Evolutionary conservation across 345 rosid species (phyloP), one percentile per base, ranked within the genome.

Genomic region (Abelmoschus esculentus): DNA sequence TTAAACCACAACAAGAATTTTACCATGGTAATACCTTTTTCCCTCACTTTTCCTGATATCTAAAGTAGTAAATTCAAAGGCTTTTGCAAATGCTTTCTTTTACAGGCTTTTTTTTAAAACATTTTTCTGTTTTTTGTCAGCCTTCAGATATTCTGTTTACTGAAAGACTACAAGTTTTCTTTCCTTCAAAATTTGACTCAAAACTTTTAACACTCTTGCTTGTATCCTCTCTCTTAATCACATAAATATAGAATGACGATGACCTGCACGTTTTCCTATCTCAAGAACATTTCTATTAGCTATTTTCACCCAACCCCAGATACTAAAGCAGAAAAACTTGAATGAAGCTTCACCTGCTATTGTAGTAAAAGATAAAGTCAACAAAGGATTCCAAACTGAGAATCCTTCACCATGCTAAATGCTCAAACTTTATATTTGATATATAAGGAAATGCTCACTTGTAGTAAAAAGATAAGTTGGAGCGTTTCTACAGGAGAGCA

Each of bases 261-360:
- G 56, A 18, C 17, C 59, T 54, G 31, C 26, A 18, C 47, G 32
- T 63, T 62, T 62, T 62, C 44, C 61, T 71, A 50, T 40, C 22
- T 31, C 61, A 71, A 32, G 52, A 26, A 60, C 40, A 49, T 49
- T 36, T 55, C 34, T 70, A 62, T 52, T 11, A 26, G 66, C 19
- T 32, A 62, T 77, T 70, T 66, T 49, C 63, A 70, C 74, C 57
- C 73, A 67, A 74, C 22, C 73, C 62, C 72, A 50, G 69, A 65
- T 62, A 61, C 10, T 62, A 40, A 71, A 78, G 56, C 65, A 72
- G 78, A 75, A 66, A 71, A 79, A 67, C 70, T 53, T 74, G 75
- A 74, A 68, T 52, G 67, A 63, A 72, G 76, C 66, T 70, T 75
- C 72, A 79, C 82, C 82, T 79, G 82, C 76, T 74, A 79, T 75